phyloP scores from a whole-genome alignment of 805 yeast species.

The Kodamaea neixiangensis region DNA sequence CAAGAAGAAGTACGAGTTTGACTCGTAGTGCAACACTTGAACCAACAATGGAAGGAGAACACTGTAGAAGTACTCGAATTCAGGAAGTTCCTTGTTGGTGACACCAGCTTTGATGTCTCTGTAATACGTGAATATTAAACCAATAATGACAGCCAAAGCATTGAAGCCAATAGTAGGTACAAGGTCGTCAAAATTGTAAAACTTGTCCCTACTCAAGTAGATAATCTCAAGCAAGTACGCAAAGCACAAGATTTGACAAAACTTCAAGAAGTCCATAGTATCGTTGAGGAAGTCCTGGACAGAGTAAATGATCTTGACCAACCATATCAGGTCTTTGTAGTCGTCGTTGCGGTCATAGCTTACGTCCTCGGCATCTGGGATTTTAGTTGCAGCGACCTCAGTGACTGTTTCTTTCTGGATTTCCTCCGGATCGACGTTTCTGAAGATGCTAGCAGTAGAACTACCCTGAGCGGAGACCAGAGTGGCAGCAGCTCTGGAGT shows the following conservation, averaged over 20 bases:
- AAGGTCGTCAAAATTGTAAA: constrained; percentile 19
- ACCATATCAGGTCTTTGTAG: constrained; percentile 11
- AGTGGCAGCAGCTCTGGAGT: not conserved
- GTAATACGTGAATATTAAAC: constrained; percentile 27
- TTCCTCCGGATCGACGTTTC: not conserved
- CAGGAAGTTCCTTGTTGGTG: constrained; percentile 29
- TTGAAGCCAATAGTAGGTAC: constrained; percentile 33
- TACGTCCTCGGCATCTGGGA: constrained; percentile 13
- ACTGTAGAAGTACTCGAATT: constrained; percentile 38
- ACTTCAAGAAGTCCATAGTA: constrained; percentile 29
- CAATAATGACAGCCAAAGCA: constrained; percentile 32
- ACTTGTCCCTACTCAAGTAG: constrained; percentile 23
- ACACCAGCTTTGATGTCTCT: constrained; percentile 17
- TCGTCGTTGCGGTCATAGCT: constrained; percentile 12
- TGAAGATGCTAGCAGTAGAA: constrained; percentile 13
- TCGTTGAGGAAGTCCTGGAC: constrained; percentile 43
- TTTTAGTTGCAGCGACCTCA: not conserved
- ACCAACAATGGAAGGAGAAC: constrained; percentile 34
- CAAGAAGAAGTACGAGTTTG: constrained; percentile 25
- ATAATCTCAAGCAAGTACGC: constrained; percentile 32
- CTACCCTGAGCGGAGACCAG: constrained; percentile 1
- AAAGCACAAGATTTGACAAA: constrained; percentile 34
- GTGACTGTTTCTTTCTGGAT: not conserved
- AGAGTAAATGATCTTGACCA: constrained; percentile 21
- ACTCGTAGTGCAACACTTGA: constrained; percentile 20